These are phyloP conservation scores for Parastagonospora nodorum DNA, from an alignment of 2,329 filamentous ascomycete genomes.

Conservation along the genomic window DNA sequence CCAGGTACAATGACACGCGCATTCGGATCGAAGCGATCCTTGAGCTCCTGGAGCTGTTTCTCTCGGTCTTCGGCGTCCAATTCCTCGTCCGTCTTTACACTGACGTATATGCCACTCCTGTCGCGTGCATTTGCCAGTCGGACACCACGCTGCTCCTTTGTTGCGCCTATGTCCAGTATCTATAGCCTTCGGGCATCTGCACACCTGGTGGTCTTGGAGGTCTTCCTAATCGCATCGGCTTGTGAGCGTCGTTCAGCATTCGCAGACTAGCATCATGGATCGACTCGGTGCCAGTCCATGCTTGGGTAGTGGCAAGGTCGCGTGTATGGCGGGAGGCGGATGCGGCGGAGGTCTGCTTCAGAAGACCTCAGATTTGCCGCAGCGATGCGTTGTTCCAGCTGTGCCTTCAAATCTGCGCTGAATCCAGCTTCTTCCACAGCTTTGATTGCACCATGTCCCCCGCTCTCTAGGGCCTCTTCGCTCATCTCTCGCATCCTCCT, in stretches of 20 bases:
- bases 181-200: slow-evolving; percentile 33
- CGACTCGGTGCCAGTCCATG: slow-evolving; percentile 80
- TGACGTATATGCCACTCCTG: slow-evolving; percentile 60
- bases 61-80: slow-evolving; percentile 75
- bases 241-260: slow-evolving; percentile 71
- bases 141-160: slow-evolving; percentile 41
- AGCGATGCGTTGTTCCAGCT: slow-evolving; percentile 64
- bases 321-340: slow-evolving; percentile 71
- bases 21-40: slow-evolving; percentile 77
- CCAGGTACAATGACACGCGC: slow-evolving; percentile 77
- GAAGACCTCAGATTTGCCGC: slow-evolving; percentile 61
- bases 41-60: slow-evolving; percentile 72
- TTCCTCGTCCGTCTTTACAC: slow-evolving; percentile 56
- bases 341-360: slow-evolving; percentile 58
- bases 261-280: slow-evolving; percentile 77
- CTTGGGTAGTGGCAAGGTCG: slow-evolving; percentile 67
- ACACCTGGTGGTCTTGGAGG: slow-evolving; percentile 24
- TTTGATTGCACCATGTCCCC: slow-evolving; percentile 60
- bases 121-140: slow-evolving; percentile 64
- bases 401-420: slow-evolving; percentile 63
- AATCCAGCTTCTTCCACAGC: slow-evolving; percentile 67
- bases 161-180: slow-evolving; percentile 46
- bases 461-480: slow-evolving; percentile 61
- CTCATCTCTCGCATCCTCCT: slow-evolving; percentile 64
- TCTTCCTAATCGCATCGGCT: slow-evolving; percentile 49